Evolutionary conservation across 2,329 filamentous ascomycete genomes (phyloP), one percentile per base, ranked within the genome.

Genomic region (Microdochium paspali): DNA sequence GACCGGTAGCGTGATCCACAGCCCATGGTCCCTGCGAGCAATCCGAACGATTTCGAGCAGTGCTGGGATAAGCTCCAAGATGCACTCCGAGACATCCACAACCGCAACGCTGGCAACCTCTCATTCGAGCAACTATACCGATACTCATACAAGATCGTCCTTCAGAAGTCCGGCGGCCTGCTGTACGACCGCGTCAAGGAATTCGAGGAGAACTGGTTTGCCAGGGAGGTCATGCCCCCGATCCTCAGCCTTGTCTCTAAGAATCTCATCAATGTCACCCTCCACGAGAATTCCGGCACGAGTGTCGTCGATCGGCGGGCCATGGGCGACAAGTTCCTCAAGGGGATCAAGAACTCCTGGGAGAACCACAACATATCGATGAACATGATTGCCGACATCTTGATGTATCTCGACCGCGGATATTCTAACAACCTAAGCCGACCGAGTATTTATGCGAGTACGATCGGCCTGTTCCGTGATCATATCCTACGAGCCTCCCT

Each of bases 51-150:
- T 54, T 95, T 95, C 61, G 87, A 95, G n/a, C 73, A 79, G 2
- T 87, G 83, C 56, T 98, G 93, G 93, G 72, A 74, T 13, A 80
- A 82, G 42, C 79, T 98, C 7, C 75, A 82, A 43, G 77, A 82
- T 44, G 90, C 91, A 3, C 79, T 98, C 46, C 75, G 73, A 48
- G 87, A 95, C 61, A 97, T 98, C 45, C 90, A 97, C 68, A 86
- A 82, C 49, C 90, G 94, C 64, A 93, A 95, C 63, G 90, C 90
- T 50, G 94, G 90, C 10, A 76, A 78, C 15, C 79, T 98, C 2
- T 95, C 90, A 1, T 98, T 96, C 69, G 93, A 98, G 65, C 86
- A 95, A 59, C 79, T 98, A 1, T 98, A 98, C 68, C 85, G 93
- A 49, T 87, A 87, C 47, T 87, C 89, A 4, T 98, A 98, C 68